These are phyloP conservation scores for Aspergillus udagawae DNA, from an alignment of 2,329 filamentous ascomycete species.

Conservation along the genomic window DNA sequence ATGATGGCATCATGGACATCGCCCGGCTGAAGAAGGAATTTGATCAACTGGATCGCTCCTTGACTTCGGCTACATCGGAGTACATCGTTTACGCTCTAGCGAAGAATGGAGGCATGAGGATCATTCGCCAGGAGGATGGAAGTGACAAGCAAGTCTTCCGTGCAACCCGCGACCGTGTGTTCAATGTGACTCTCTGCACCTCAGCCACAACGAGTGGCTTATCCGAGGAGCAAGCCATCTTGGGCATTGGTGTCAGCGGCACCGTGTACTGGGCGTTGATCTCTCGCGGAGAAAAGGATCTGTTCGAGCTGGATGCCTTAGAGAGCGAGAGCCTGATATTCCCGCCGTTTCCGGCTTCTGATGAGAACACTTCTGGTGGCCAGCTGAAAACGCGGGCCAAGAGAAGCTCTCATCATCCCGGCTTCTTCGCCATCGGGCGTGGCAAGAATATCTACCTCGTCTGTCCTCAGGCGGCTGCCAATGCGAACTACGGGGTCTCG, in stretches of 20 bases:
- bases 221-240: slow-evolving; percentile 70
- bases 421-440: slow-evolving; percentile 91
- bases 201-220: slow-evolving; percentile 52
- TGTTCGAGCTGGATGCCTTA: slow-evolving; percentile 71
- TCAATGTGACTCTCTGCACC: slow-evolving; percentile 82
- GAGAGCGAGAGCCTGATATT: slow-evolving; percentile 86
- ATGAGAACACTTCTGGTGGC: slow-evolving; percentile 86
- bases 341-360: slow-evolving; percentile 77
- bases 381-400: slow-evolving; percentile 94
- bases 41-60: slow-evolving; percentile 90
- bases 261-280: slow-evolving; percentile 94
- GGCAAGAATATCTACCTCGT: slow-evolving; percentile 96
- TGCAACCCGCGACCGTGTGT: slow-evolving; percentile 86
- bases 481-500: slow-evolving; percentile 47
- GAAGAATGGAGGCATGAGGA: slow-evolving; percentile 85
- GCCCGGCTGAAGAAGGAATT: slow-evolving; percentile 96
- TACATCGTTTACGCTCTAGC: slow-evolving; percentile 95
- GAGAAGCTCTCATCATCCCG: slow-evolving; percentile 80
- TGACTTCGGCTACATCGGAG: slow-evolving; percentile 81
- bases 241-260: slow-evolving; percentile 90
- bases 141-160: slow-evolving; percentile 89
- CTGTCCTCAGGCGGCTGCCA: slow-evolving; percentile 55
- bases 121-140: slow-evolving; percentile 92
- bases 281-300: slow-evolving; percentile 70
- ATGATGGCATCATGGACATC: slow-evolving; percentile 84